Evolutionary conservation across 495 filamentous ascomycete species (phyloP).

Genomic region (Hypomontagnella monticulosa): DNA sequence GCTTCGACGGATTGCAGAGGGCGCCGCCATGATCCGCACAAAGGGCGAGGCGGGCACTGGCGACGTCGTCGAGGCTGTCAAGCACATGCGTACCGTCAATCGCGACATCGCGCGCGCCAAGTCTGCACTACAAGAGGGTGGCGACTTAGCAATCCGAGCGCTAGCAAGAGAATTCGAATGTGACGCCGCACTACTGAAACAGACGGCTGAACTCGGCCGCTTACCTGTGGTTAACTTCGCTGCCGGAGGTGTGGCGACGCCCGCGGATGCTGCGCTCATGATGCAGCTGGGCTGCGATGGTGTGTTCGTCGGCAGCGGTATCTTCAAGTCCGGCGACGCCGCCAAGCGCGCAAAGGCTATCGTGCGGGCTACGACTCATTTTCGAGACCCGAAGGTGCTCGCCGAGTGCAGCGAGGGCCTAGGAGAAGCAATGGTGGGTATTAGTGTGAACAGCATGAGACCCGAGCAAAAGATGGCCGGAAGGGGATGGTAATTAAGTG

Average conservation of each 20-base stretch:
- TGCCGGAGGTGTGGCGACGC: conserved; percentile 95
- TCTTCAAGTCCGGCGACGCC: conserved; percentile 95
- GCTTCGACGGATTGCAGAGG: conserved; percentile 88
- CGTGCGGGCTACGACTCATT: conserved; percentile 93
- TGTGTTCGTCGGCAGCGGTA: conserved; percentile 95
- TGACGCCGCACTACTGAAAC: conserved; percentile 79
- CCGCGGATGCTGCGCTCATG: conserved; percentile 97
- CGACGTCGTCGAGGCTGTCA: conserved; percentile 95
- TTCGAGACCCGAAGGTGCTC: conserved; percentile 82
- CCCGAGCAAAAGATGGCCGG: conserved; percentile 83
- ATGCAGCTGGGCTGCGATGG: conserved; percentile 99
- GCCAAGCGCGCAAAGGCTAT: conserved; percentile 89
- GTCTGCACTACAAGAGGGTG: conserved; percentile 65
- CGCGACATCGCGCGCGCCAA: conserved; percentile 80
- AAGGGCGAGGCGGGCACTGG: conserved; percentile 99
- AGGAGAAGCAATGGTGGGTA: conserved; percentile 95
- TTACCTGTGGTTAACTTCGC: conserved; percentile 98
- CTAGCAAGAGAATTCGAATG: conserved; percentile 83
- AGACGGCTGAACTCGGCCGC: conserved; percentile 85
- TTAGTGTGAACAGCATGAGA: conserved; percentile 79
- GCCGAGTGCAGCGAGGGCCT: conserved; percentile 87
- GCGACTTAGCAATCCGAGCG: conserved; percentile 73
- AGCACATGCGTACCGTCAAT: conserved; percentile 93
- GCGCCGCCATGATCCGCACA: conserved; percentile 98
- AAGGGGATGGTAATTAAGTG: conserved; percentile 63